A percentile compares a stretch with the other conserved stretches of the same genome.
Evolutionary conservation across 371 early-diverging fungal species (phyloP).

Genomic region (Lichtheimia ramosa): DNA sequence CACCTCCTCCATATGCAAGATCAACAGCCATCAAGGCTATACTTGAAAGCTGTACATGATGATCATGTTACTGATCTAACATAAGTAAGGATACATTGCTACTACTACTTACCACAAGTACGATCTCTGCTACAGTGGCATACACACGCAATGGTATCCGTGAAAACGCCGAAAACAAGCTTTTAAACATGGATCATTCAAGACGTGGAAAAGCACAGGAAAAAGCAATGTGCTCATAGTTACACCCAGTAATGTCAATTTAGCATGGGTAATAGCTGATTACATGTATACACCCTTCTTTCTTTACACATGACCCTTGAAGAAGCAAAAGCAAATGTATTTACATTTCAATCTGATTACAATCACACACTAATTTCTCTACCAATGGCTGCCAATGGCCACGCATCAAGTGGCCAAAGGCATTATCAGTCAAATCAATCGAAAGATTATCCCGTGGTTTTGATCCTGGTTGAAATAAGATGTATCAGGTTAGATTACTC

Average conservation of each 20-base stretch:
- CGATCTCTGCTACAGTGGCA: slow-evolving; percentile 4
- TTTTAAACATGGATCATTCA: slow-evolving; percentile 1
- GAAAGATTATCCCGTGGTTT: neutral
- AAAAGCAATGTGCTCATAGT: neutral
- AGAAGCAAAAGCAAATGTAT: neutral
- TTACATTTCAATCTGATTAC: neutral
- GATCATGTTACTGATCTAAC: neutral
- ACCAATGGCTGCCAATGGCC: slow-evolving; percentile 16
- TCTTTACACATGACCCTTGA: neutral
- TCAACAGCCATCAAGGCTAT: slow-evolving; percentile 2
- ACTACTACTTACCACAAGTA: slow-evolving; percentile 7
- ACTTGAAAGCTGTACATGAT: neutral
- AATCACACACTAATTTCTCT: neutral
- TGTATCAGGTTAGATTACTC: neutral
- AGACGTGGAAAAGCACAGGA: neutral
- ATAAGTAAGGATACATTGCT: neutral
- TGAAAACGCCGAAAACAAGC: neutral
- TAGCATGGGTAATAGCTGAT: neutral
- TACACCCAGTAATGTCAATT: neutral
- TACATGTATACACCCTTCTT: neutral
- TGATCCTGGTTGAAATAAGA: neutral
- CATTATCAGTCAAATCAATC: slow-evolving; percentile 20
- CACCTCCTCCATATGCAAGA: slow-evolving; percentile 7
- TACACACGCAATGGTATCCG: slow-evolving; percentile 8
- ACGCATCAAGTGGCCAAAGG: slow-evolving; percentile 20